Percentiles rank a stretch among this genome's conserved stretches.
Evolutionary conservation across 2,329 filamentous ascomycete genomes (phyloP).

Genomic region (Nannizziopsis arthrosporioides): DNA sequence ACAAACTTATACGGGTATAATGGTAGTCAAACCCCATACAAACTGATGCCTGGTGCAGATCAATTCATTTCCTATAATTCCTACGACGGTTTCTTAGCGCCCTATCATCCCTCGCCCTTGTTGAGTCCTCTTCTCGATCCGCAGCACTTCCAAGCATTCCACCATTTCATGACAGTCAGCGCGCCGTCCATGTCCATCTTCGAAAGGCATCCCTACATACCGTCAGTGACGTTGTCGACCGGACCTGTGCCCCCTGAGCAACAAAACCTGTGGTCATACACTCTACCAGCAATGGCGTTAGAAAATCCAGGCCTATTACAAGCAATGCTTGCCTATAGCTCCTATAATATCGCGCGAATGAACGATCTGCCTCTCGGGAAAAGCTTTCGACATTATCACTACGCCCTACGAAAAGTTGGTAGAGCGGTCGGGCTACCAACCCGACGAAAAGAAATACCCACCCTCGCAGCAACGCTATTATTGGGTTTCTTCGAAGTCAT

Average conservation of each 20-base stretch:
- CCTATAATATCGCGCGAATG: slow-evolving; percentile 75
- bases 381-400: slow-evolving; percentile 83
- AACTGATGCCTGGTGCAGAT: slow-evolving; percentile 15
- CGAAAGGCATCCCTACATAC: slow-evolving; percentile 67
- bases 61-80: slow-evolving; percentile 38
- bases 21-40: not conserved
- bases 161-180: slow-evolving; percentile 83
- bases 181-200: slow-evolving; percentile 78
- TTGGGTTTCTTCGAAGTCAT: slow-evolving; percentile 90
- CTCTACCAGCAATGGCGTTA: slow-evolving; percentile 70
- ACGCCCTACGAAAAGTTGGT: slow-evolving; percentile 66
- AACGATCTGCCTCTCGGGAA: slow-evolving; percentile 63
- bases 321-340: slow-evolving; percentile 76
- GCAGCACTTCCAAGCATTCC: slow-evolving; percentile 71
- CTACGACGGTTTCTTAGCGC: slow-evolving; percentile 44
- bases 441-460: slow-evolving; percentile 63
- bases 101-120: slow-evolving; percentile 53
- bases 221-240: slow-evolving; percentile 53
- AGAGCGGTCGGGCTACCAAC: slow-evolving; percentile 59
- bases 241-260: slow-evolving; percentile 50
- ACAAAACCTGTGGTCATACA: slow-evolving; percentile 54
- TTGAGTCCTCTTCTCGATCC: slow-evolving; percentile 67
- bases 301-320: slow-evolving; percentile 79
- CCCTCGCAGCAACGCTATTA: slow-evolving; percentile 75
- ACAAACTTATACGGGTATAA: not conserved